A percentile compares a stretch with the other conserved stretches of the same genome.
Conservation (phyloP, 2,329 filamentous ascomycete species). For the Pseudopithomyces chartarum region DNA sequence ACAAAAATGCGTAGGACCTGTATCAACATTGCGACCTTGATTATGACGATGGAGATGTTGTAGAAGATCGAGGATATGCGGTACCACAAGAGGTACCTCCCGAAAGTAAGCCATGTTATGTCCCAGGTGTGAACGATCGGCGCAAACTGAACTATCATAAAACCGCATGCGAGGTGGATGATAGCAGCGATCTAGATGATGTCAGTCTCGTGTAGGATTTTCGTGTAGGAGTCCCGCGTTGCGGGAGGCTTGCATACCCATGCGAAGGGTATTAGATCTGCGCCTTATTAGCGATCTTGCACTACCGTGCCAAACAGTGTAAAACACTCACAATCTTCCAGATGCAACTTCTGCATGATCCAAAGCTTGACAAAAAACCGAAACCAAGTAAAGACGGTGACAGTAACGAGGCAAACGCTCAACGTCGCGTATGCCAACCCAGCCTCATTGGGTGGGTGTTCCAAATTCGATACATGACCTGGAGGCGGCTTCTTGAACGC, state of each 20-base stretch:
- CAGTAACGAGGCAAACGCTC: slow-evolving; percentile 3
- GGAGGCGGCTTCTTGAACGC: slow-evolving; percentile 9
- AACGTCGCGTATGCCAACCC: slow-evolving; percentile 13
- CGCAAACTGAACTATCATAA: slow-evolving; percentile 17
- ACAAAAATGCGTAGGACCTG: slow-evolving; percentile 21
- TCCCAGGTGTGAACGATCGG: slow-evolving; percentile 24
- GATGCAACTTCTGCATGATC: slow-evolving; percentile 14
- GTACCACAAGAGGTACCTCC: slow-evolving; percentile 14
- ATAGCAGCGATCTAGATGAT: slow-evolving; percentile 12
- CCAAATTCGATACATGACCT: slow-evolving; percentile 12
- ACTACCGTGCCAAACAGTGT: not conserved
- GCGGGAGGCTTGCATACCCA: slow-evolving; percentile 12
- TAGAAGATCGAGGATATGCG: slow-evolving; percentile 18
- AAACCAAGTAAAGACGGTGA: slow-evolving; percentile 21
- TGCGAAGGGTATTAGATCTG: slow-evolving; percentile 21
- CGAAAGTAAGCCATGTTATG: slow-evolving; percentile 10
- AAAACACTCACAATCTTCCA: slow-evolving; percentile 19
- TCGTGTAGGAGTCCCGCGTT: not conserved
- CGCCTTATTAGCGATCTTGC: slow-evolving; percentile 1
- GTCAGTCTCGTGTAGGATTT: too few relatives aligned
- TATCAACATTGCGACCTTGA: slow-evolving; percentile 19
- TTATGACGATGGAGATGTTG: slow-evolving; percentile 19
- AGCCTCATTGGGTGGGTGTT: slow-evolving; percentile 14
- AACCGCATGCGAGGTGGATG: slow-evolving; percentile 9
- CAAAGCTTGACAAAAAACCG: slow-evolving; percentile 18